Evolutionary conservation across 2,329 filamentous ascomycete species (phyloP).

Genomic region (Hypocreales sp.): DNA sequence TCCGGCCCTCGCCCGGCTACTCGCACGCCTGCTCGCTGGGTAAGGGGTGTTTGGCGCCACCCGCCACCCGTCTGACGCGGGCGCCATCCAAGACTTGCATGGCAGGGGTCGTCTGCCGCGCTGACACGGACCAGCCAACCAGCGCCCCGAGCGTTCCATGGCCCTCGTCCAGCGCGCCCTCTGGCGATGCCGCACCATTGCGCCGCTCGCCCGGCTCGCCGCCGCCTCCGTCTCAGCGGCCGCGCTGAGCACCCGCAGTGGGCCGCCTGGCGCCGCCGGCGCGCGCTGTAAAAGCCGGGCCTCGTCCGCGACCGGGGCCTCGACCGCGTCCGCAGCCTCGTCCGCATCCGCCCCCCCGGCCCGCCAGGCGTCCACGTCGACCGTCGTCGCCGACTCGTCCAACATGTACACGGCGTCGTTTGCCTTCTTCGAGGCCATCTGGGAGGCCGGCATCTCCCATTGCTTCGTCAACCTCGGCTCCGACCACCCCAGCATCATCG

Average conservation of each 20-base stretch:
- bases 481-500: slow-evolving; percentile 62
- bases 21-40: too few species aligned
- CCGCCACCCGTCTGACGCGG: too few species aligned
- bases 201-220: too few species aligned
- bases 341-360: background rate
- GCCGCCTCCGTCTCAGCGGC: slow-evolving; percentile 3
- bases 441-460: slow-evolving; percentile 49
- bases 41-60: too few species aligned
- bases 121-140: too few species aligned
- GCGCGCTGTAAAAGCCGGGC: too few species aligned
- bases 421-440: slow-evolving; percentile 70
- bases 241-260: slow-evolving; percentile 1
- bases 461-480: slow-evolving; percentile 53
- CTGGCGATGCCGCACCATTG: too few species aligned
- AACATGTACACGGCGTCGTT: slow-evolving; percentile 58
- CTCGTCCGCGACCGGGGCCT: too few species aligned
- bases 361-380: slow-evolving; percentile 5
- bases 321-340: background rate
- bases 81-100: too few species aligned
- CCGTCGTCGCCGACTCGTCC: slow-evolving; percentile 7
- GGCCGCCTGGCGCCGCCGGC: too few species aligned
- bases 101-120: too few species aligned
- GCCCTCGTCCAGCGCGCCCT: slow-evolving; percentile 10
- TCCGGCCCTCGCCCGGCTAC: too few species aligned
- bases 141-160: slow-evolving; percentile 6